Evolutionary conservation across 2,329 filamentous ascomycete species (phyloP), one percentile per base, ranked within the genome.

Genomic region (Alternaria panax): DNA sequence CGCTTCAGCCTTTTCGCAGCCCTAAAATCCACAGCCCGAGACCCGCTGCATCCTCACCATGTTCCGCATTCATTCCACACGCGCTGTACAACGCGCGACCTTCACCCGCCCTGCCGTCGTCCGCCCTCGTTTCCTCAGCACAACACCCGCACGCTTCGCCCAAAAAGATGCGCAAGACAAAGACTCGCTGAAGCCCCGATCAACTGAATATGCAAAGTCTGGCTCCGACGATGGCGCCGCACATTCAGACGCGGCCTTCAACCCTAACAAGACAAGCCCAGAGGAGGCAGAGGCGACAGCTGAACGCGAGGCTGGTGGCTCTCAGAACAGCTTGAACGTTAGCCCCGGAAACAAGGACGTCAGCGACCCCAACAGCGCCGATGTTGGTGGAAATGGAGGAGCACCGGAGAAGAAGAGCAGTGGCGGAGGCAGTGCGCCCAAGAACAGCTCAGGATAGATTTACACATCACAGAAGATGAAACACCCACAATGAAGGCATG

Each of bases 171-270:
- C 78, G n/a, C 76, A 81, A 67, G 79, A 80, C 73, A 82, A 82
- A 59, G 84, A 89, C 63, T 83, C 83, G 3, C 83, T 96, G 32
- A 86, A 90, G 59, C 87, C 90, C 0, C 82, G 86, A 32, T 79
- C 85, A 2, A 87, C 84, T 54, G 91, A 96, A 74, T 87, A 89
- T 78, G 86, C 87, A 57, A 87, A 89, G 72, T 88, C 87, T 50
- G 90, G 87, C 4, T 86, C 86, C 0, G 91, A 88, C 65, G 80
- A 88, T 42, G 79, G 80, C 12, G 84, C 88, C 0, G 80, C 83
- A 28, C 80, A 85, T 57, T 75, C 81, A 4, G 82, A 88, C 41
- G 84, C 88, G 0, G 89, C 92, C 1, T 96, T 91, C 77, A 84
- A 92, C 73, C 87, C 88, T 0, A 78, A 82, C 55, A 86, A 86